phyloP scores from a whole-genome alignment of 768 basidiomycete genomes.

The Pisolithus tinctorius region DNA sequence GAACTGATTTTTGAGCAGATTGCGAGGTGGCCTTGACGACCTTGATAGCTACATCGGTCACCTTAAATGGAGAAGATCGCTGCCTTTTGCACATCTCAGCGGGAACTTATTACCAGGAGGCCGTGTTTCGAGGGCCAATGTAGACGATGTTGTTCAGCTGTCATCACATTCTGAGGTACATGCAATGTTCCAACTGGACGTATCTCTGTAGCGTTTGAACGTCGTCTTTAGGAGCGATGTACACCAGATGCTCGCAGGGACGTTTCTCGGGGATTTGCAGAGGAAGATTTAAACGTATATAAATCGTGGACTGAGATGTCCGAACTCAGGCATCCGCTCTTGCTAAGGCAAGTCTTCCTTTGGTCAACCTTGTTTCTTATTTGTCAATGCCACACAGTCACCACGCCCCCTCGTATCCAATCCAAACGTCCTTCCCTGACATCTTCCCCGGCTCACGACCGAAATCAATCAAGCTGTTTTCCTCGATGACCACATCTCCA shows the following conservation, averaged over 20 bases:
- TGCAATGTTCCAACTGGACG: not conserved
- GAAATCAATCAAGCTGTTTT: conserved; percentile 25
- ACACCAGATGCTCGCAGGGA: conserved; percentile 38
- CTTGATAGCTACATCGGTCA: conserved; percentile 40
- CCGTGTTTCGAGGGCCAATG: conserved; percentile 16
- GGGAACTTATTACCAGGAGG: conserved; percentile 44
- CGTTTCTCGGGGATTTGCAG: conserved; percentile 55
- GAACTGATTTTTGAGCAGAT: conserved; percentile 17
- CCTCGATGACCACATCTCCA: conserved; percentile 40
- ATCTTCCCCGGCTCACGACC: conserved; percentile 28
- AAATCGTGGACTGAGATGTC: conserved; percentile 32
- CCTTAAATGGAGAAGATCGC: conserved; percentile 47
- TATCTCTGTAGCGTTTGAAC: not conserved
- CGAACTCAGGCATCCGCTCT: conserved; percentile 23
- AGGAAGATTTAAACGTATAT: conserved; percentile 29
- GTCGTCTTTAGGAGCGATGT: conserved; percentile 10
- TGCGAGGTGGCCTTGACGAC: conserved; percentile 29
- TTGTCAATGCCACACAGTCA: conserved; percentile 27
- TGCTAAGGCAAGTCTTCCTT: conserved; percentile 31
- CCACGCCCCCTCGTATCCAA: conserved; percentile 47
- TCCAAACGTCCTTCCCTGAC: conserved; percentile 54
- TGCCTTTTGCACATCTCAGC: conserved; percentile 48
- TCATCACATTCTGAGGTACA: conserved; percentile 28
- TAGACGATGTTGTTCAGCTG: conserved; percentile 34
- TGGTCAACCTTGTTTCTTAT: conserved; percentile 2